Conservation (phyloP, 768 basidiomycete genomes). For the Ramaria sp. region DNA sequence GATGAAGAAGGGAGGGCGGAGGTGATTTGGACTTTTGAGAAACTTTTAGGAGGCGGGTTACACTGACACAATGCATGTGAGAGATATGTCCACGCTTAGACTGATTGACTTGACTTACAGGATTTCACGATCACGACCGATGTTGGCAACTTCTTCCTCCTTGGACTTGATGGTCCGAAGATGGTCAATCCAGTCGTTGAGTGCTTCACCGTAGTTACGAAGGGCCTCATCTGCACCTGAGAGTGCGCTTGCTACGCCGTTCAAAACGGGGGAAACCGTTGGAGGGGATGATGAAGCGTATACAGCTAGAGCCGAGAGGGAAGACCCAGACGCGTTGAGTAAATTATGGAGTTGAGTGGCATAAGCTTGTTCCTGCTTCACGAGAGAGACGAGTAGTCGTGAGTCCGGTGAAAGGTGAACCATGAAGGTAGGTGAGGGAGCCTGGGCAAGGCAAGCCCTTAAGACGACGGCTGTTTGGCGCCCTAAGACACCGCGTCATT, state of each 20-base stretch:
- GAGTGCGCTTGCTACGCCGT: slow-evolving; percentile 43
- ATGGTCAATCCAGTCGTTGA: slow-evolving; percentile 58
- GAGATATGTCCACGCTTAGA: neutral
- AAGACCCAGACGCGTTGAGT: slow-evolving; percentile 47
- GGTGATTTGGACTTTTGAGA: slow-evolving; percentile 42
- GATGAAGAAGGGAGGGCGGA: slow-evolving; percentile 29
- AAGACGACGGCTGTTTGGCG: neutral
- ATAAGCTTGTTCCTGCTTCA: slow-evolving; percentile 64
- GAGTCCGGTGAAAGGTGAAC: slow-evolving; percentile 67
- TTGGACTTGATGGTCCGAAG: slow-evolving; percentile 49
- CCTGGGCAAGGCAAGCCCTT: too few species aligned
- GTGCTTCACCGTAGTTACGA: slow-evolving; percentile 41
- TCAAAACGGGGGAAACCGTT: slow-evolving; percentile 39
- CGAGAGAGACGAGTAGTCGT: slow-evolving; percentile 56
- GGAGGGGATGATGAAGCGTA: slow-evolving; percentile 62
- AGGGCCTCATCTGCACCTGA: slow-evolving; percentile 62
- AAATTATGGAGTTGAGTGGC: slow-evolving; percentile 47
- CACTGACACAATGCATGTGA: slow-evolving; percentile 30
- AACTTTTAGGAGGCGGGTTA: slow-evolving; percentile 70
- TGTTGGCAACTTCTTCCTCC: slow-evolving; percentile 63
- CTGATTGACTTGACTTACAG: slow-evolving; percentile 40
- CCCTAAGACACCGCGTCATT: neutral
- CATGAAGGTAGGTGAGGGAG: slow-evolving; percentile 27
- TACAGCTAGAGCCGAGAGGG: slow-evolving; percentile 56
- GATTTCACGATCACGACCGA: slow-evolving; percentile 71